phyloP scores from a whole-genome alignment of 257 asterid species.

The Jasminum sambac region DNA sequence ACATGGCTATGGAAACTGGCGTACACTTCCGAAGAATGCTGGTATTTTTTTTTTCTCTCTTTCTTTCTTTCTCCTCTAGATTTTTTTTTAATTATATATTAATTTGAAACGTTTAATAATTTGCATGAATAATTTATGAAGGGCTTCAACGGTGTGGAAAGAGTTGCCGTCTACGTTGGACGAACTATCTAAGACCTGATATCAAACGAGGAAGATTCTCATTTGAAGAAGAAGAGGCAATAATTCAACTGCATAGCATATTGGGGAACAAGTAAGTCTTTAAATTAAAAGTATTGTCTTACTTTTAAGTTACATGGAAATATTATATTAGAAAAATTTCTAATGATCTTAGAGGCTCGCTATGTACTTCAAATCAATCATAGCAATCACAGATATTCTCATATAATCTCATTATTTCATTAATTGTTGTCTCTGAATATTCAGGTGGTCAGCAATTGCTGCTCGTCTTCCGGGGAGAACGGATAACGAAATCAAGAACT shows the following conservation, averaged over 20 bases:
- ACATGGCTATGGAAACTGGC: constrained; percentile 51
- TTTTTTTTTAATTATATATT: background rate
- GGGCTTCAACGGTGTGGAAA: constrained; percentile 71
- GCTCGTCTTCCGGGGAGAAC: constrained; percentile 68
- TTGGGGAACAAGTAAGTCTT: constrained; percentile 60
- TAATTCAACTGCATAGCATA: constrained; percentile 59
- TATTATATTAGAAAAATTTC: no score
- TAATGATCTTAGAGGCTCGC: no score
- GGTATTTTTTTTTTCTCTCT: constrained; percentile 31
- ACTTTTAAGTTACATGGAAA: background rate
- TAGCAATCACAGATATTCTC: no score
- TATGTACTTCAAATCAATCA: no score
- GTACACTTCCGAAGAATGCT: constrained; percentile 51
- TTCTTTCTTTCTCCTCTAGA: background rate
- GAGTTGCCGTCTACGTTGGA: constrained; percentile 68
- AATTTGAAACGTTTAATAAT: no score
- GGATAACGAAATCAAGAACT: constrained; percentile 63
- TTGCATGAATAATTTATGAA: constrained; percentile 13
- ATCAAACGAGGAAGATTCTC: constrained; percentile 60
- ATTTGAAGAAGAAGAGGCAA: constrained; percentile 65
- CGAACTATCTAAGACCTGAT: constrained; percentile 61
- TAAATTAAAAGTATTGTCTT: background rate
- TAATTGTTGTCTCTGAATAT: no score
- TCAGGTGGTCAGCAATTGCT: constrained; percentile 73
- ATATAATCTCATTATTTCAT: no score